Evolutionary conservation across 164 flowering plant species (phyloP).

Genomic region (Nymphaea colorata): DNA sequence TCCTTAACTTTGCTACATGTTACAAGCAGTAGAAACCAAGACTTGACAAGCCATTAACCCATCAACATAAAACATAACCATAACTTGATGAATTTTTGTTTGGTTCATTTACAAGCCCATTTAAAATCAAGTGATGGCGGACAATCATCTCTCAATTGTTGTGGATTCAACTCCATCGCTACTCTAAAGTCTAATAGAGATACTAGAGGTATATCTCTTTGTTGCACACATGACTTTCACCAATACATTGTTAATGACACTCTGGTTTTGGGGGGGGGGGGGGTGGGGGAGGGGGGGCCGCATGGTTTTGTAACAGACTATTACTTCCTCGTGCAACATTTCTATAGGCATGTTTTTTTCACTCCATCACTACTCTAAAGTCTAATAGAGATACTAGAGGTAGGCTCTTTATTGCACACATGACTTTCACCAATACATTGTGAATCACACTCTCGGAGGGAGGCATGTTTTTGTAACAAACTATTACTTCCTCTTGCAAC

Average conservation of each 20-base stretch:
- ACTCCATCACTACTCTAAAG: conserved; percentile 90
- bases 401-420: conserved; percentile 10
- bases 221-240: conserved; percentile 23
- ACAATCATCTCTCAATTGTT: conserved; percentile 96
- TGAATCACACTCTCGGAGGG: conserved; percentile 42
- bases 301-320: conserved; percentile 58
- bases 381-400: conserved; percentile 60
- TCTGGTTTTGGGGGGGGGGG: conserved; percentile 45
- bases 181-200: conserved; percentile 80
- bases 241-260: conserved; percentile 30
- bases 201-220: conserved; percentile 24
- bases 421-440: conserved; percentile 30
- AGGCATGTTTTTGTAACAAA: conserved; percentile 48
- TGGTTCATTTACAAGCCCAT: conserved; percentile 23
- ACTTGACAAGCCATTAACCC: too few species aligned
- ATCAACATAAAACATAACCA: not conserved
- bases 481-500: conserved; percentile 45
- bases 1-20: too few species aligned
- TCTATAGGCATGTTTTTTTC: conserved; percentile 16
- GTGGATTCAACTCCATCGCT: conserved; percentile 93
- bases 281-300: too few species aligned
- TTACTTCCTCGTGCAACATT: conserved; percentile 31
- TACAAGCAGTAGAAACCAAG: too few species aligned
- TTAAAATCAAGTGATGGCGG: conserved; percentile 70
- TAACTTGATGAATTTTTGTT: not conserved